A percentile compares a stretch with the other conserved stretches of the same genome.
Conservation (phyloP, 345 rosid species). For the Populus simonii region DNA sequence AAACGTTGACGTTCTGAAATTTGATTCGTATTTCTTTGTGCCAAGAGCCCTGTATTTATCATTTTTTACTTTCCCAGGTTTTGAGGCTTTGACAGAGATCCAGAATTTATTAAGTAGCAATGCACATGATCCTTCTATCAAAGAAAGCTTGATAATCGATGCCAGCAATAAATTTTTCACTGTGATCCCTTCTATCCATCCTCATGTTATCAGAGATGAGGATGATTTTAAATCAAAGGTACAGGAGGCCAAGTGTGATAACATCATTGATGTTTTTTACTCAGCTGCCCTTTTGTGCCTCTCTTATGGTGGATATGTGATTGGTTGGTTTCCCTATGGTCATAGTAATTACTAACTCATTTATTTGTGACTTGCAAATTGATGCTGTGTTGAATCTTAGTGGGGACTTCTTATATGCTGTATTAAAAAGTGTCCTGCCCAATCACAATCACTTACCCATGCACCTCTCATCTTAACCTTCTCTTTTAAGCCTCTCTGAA, state of each 20-base stretch:
- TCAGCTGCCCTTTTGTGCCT: background rate
- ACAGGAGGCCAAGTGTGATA: background rate
- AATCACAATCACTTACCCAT: background rate
- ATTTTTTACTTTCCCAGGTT: constrained; percentile 46
- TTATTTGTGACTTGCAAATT: background rate
- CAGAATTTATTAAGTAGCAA: constrained; percentile 62
- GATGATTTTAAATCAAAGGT: constrained; percentile 93
- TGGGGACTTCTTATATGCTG: background rate
- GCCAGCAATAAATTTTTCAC: constrained; percentile 97
- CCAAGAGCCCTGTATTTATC: background rate
- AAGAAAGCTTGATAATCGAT: constrained; percentile 78
- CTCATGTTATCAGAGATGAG: constrained; percentile 79
- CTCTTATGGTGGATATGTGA: background rate
- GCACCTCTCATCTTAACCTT: background rate
- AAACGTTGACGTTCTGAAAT: background rate
- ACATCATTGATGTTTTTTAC: background rate
- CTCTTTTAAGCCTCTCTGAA: background rate
- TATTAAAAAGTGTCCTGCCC: background rate
- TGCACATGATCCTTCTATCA: constrained; percentile 43
- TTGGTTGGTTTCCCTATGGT: background rate
- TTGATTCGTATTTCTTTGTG: constrained; percentile 11
- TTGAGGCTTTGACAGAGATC: constrained; percentile 86
- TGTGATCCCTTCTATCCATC: constrained; percentile 85
- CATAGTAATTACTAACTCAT: background rate
- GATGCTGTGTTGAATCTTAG: background rate